These are phyloP conservation scores for Ceratocystis huliohia DNA, from an alignment of 2,329 filamentous ascomycete genomes.

Conservation along the genomic window DNA sequence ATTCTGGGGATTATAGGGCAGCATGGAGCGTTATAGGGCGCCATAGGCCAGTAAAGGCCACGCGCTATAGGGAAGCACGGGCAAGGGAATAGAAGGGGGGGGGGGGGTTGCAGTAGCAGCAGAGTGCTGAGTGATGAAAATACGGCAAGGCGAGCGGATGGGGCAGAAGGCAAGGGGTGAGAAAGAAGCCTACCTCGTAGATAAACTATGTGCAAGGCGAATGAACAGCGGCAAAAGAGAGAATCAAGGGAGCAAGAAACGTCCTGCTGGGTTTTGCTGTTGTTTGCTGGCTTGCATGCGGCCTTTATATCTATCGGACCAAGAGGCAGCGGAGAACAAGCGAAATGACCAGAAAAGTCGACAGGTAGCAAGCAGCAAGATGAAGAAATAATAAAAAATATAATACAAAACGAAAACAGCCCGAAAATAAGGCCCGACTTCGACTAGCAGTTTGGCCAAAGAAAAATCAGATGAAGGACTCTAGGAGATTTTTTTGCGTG, in stretches of 20 bases:
- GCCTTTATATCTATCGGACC: too few species aligned
- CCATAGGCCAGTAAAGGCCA: too few species aligned
- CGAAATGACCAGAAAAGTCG: background rate
- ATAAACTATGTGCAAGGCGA: too few species aligned
- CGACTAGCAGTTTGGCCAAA: background rate
- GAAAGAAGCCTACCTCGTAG: background rate
- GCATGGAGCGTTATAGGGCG: background rate
- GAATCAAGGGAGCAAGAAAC: background rate
- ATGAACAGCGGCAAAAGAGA: background rate
- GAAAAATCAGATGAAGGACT: conserved; percentile 23
- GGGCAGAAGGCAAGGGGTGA: background rate
- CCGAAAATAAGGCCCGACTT: conserved; percentile 19
- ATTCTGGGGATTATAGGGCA: background rate
- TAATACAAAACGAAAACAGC: conserved; percentile 19
- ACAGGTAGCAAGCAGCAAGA: background rate
- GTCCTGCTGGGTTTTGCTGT: too few species aligned
- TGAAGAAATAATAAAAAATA: background rate
- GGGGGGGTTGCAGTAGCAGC: background rate
- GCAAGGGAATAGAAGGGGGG: background rate
- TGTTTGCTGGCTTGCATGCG: too few species aligned
- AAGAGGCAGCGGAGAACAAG: too few species aligned
- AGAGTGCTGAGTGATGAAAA: background rate
- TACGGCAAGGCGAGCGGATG: background rate
- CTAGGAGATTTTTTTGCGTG: conserved; percentile 2
- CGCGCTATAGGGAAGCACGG: too few species aligned